Evolutionary conservation across 768 basidiomycete species (phyloP).

Genomic region (Auriculariales sp.): DNA sequence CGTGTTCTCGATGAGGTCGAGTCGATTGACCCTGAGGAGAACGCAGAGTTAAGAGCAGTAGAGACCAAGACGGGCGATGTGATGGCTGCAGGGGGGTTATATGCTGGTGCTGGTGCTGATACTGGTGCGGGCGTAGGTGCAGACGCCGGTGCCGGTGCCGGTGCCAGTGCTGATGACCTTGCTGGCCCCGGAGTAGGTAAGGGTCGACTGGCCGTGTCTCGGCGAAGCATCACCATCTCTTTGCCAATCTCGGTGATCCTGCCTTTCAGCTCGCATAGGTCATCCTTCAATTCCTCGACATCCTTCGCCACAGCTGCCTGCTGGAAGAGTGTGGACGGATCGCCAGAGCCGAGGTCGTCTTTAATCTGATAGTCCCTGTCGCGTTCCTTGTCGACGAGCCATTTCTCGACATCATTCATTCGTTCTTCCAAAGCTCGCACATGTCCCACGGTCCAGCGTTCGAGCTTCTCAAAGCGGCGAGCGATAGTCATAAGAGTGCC

Average conservation of each 20-base stretch:
- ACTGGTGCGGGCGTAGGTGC: background rate
- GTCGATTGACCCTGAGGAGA: background rate
- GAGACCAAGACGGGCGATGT: background rate
- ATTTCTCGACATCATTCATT: conserved; percentile 84
- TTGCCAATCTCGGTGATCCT: conserved; percentile 61
- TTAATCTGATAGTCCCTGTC: conserved; percentile 32
- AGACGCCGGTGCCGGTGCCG: background rate
- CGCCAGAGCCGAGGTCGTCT: conserved; percentile 5
- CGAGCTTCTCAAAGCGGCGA: conserved; percentile 74
- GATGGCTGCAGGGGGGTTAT: background rate
- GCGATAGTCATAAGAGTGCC: conserved; percentile 63
- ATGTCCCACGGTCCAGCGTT: conserved; percentile 81
- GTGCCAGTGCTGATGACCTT: background rate
- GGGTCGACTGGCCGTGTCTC: background rate
- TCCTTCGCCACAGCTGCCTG: conserved; percentile 21
- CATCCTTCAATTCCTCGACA: conserved; percentile 45
- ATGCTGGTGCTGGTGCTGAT: background rate
- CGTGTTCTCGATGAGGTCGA: conserved; percentile 30
- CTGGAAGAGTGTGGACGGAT: background rate
- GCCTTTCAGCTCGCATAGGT: conserved; percentile 58
- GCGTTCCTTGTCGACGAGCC: conserved; percentile 75
- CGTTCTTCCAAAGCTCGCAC: conserved; percentile 81
- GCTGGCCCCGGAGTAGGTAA: background rate
- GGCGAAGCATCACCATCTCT: conserved; percentile 55
- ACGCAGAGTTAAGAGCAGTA: background rate